Conservation (phyloP, 805 yeast species). For the Wickerhamiella brachini region DNA sequence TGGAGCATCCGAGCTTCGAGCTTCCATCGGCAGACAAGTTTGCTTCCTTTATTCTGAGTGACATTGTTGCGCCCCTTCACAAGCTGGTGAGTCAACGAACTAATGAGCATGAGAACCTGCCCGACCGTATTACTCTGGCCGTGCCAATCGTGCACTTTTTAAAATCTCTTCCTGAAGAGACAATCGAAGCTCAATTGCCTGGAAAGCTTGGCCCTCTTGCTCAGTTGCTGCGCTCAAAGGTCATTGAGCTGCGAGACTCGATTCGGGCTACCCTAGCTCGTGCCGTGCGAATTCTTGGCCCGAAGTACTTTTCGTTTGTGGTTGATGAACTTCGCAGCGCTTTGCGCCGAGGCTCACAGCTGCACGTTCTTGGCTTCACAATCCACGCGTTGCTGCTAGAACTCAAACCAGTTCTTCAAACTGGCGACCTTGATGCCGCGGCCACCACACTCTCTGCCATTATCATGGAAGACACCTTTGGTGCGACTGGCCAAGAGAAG, state of each 20-base stretch:
- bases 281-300: slow-evolving; percentile 53
- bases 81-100: slow-evolving; percentile 33
- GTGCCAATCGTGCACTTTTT: slow-evolving; percentile 64
- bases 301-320: slow-evolving; percentile 58
- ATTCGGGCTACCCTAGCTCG: slow-evolving; percentile 62
- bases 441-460: slow-evolving; percentile 48
- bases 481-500: slow-evolving; percentile 83
- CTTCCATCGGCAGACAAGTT: slow-evolving; percentile 17
- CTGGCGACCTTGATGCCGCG: slow-evolving; percentile 63
- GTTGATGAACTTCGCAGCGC: slow-evolving; percentile 68
- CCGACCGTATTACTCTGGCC: slow-evolving; percentile 62
- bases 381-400: slow-evolving; percentile 58
- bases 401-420: slow-evolving; percentile 26
- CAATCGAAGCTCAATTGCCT: slow-evolving; percentile 50
- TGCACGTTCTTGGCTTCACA: slow-evolving; percentile 83
- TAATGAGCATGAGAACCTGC: slow-evolving; percentile 68
- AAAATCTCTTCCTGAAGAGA: slow-evolving; percentile 44
- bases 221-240: slow-evolving; percentile 71
- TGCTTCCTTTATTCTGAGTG: slow-evolving; percentile 40
- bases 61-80: slow-evolving; percentile 47
- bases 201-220: slow-evolving; percentile 77
- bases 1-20: neutral
- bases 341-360: slow-evolving; percentile 76
- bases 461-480: slow-evolving; percentile 86
- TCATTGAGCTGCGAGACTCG: slow-evolving; percentile 79